Evolutionary conservation across 306 rosid species (phyloP), one percentile per base, ranked within the genome.

Genomic region (Rubus parviflorus): DNA sequence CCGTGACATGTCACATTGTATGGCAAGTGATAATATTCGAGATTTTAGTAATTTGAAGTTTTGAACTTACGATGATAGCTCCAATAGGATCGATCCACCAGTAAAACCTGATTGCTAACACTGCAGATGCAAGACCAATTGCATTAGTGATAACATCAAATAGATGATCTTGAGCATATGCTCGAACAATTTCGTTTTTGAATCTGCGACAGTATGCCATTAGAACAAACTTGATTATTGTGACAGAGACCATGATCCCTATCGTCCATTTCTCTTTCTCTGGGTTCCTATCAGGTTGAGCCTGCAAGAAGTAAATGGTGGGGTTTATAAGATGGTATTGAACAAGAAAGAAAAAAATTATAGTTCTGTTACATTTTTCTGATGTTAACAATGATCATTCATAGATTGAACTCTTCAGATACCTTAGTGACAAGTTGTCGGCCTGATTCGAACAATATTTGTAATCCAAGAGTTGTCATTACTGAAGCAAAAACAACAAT

Each of bases 41-140:
- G 20, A 37, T 7, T 60, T 42, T 25, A 25, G 46, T n/a, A 56
- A 4, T 3, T 58, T 47, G 49, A 43, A 87, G 85, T 8, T 3
- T 58, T 47, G 49, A 43, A 87, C 86, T 46, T 82, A 90, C 98
- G 80, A 90, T 15, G 41, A 92, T 80, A 52, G 97, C 99, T 7
- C 99, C 99, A 42, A 85, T 19, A 16, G 97, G 97, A 60, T 95
- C 97, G 37, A 95, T 82, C 99, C 97, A 95, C 97, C 99, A 92
- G 78, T 79, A 92, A 77, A 82, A 92, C 54, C 51, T 80, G 92
- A 92, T 85, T 49, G 99, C 97, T 23, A 95, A 72, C 49, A 92
- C 89, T n/a, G 99, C 92, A 0, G 96, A 66, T 43, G 87, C 93
- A 3, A 95, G 82, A 48, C 97, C 97, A 56, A 95, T 83, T 57